Conservation (phyloP, 2,329 filamentous ascomycete species). For the Corniculantispora saksenae region DNA sequence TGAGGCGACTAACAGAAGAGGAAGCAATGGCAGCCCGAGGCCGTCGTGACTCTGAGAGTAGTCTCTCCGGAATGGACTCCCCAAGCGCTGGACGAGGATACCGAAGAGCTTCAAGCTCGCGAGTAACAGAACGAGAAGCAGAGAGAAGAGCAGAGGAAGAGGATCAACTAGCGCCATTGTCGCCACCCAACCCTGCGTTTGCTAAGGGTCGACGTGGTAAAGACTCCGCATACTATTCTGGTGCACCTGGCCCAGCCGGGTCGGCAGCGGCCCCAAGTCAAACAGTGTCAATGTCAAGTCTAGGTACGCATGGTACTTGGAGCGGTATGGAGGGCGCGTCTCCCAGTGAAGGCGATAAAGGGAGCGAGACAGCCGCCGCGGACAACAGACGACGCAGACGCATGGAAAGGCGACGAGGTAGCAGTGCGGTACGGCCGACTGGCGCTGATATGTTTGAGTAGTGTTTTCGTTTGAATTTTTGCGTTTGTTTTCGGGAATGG, state of each 20-base stretch:
- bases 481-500: background rate
- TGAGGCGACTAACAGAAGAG: slow-evolving; percentile 62
- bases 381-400: slow-evolving; percentile 58
- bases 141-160: slow-evolving; percentile 46
- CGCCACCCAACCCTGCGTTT: slow-evolving; percentile 59
- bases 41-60: slow-evolving; percentile 53
- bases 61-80: slow-evolving; percentile 57
- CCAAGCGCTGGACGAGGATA: slow-evolving; percentile 51
- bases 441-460: slow-evolving; percentile 42
- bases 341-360: slow-evolving; percentile 42
- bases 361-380: slow-evolving; percentile 37
- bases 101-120: slow-evolving; percentile 53
- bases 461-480: slow-evolving; percentile 4
- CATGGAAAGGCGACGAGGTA: slow-evolving; percentile 52
- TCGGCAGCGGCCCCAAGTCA: slow-evolving; percentile 38
- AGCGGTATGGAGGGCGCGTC: slow-evolving; percentile 51
- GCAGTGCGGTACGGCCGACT: slow-evolving; percentile 33
- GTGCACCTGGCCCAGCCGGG: slow-evolving; percentile 44
- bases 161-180: slow-evolving; percentile 45
- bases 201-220: slow-evolving; percentile 54
- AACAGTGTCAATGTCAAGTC: slow-evolving; percentile 47
- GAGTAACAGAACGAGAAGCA: slow-evolving; percentile 47
- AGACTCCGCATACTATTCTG: slow-evolving; percentile 64
- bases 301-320: slow-evolving; percentile 55
- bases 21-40: slow-evolving; percentile 51